These are phyloP conservation scores for Puccinia triticina DNA, from an alignment of 1,284 basidiomycete species.

Conservation along the genomic window DNA sequence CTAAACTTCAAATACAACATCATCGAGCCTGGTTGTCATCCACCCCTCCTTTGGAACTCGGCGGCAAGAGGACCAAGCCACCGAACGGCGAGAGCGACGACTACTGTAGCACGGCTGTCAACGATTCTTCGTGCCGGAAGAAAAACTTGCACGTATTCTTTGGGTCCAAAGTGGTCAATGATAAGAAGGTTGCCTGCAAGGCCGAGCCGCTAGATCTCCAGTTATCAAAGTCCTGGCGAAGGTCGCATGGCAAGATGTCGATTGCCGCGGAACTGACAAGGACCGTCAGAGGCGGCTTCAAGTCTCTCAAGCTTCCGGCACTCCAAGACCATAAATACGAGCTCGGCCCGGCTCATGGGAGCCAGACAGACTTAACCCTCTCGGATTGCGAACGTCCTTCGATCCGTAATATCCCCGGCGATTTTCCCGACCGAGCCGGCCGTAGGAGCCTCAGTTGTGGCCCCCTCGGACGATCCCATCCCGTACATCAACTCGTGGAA, in stretches of 20 bases:
- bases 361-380: not conserved
- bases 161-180: not conserved
- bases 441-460: not conserved
- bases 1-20: not conserved
- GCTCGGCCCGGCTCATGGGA: not conserved
- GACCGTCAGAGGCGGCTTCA: not conserved
- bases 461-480: not conserved
- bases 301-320: not conserved
- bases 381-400: not conserved
- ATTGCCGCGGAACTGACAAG: conserved; percentile 12
- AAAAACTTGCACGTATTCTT: not conserved
- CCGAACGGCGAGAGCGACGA: not conserved
- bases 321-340: not conserved
- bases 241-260: not conserved
- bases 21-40: not conserved
- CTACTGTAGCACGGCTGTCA: not conserved
- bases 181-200: too few relatives aligned
- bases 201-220: not conserved
- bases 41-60: not conserved
- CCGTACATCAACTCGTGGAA: not conserved
- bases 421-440: too few relatives aligned
- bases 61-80: not conserved
- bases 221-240: not conserved
- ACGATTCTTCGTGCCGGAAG: not conserved
- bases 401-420: not conserved